phyloP scores from a whole-genome alignment of 129 eudicot genomes.

The Flaveria robusta region DNA sequence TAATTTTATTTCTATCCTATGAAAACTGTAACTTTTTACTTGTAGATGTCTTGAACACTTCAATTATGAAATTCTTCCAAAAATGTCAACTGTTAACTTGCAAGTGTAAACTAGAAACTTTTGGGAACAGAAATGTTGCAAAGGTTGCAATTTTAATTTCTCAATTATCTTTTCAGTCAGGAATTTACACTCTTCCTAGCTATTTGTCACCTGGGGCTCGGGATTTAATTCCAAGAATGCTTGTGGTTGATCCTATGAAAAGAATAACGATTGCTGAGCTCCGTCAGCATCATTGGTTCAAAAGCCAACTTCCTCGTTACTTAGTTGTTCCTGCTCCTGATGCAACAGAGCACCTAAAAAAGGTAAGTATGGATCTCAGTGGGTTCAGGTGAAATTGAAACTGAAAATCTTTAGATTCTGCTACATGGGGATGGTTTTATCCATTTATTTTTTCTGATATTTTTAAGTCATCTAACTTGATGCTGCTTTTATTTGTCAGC shows the following conservation, averaged over 20 bases:
- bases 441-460: background rate
- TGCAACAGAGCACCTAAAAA: slow-evolving; percentile 62
- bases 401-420: background rate
- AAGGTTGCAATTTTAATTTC: background rate
- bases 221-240: slow-evolving; percentile 76
- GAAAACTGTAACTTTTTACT: background rate
- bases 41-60: background rate
- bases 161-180: slow-evolving; percentile 45
- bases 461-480: slow-evolving; percentile 11
- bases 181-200: slow-evolving; percentile 84
- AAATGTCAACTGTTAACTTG: background rate
- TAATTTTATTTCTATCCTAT: background rate
- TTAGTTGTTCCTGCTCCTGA: slow-evolving; percentile 78
- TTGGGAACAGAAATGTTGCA: background rate
- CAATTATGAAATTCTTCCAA: background rate
- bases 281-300: slow-evolving; percentile 79
- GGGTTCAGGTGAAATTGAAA: background rate
- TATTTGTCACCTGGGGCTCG: slow-evolving; percentile 81
- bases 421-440: background rate
- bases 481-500: slow-evolving; percentile 46
- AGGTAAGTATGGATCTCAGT: slow-evolving; percentile 33
- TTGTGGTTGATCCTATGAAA: slow-evolving; percentile 78
- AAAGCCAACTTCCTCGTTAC: slow-evolving; percentile 77
- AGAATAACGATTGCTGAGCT: slow-evolving; percentile 68
- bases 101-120: background rate